Base-by-base conservation (phyloP, 495 filamentous ascomycete species). In the Xylaria curta region DNA sequence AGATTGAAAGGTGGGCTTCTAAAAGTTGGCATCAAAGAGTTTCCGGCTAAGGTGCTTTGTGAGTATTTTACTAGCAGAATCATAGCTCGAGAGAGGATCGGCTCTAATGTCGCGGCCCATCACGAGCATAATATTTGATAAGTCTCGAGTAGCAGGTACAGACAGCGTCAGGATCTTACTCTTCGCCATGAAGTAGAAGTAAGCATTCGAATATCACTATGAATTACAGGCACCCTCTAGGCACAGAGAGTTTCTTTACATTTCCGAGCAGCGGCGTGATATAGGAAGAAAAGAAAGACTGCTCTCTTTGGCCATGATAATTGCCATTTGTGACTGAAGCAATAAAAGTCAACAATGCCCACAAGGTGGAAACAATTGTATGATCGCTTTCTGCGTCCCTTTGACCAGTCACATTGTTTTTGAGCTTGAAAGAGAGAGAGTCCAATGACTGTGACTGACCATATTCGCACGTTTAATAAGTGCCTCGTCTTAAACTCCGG, bases 11-110 rank as follows among this genome's bases (percentile, higher is more conserved):
- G 2, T 4, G 38, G 7, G 6, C 15, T 33, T 28, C 10, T 64
- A 47, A 70, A 70, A 64, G 60, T 38, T 19, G 8, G 8, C 6
- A 31, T 60, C 46, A 53, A 68, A 68, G 66, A 60, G n/a, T n/a
- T n/a, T n/a, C n/a, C n/a, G n/a, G n/a, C n/a, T n/a, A n/a, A n/a
- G n/a, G n/a, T n/a, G n/a, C n/a, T n/a, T n/a, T n/a, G n/a, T n/a
- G n/a, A n/a, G n/a, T n/a, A n/a, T n/a, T n/a, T n/a, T n/a, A n/a
- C n/a, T n/a, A n/a, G n/a, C n/a, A n/a, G n/a, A n/a, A n/a, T n/a
- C n/a, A n/a, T n/a, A n/a, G n/a, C n/a, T n/a, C n/a, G n/a, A n/a
- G n/a, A n/a, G n/a, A 17, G 13, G 26, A 56, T 26, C 4, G 19
- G 19, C 24, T 26, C 53, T 15, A 31, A 9, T 26, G 6, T 58